phyloP scores from a whole-genome alignment of 2,329 filamentous ascomycete genomes.

The Alternaria consortialis region DNA sequence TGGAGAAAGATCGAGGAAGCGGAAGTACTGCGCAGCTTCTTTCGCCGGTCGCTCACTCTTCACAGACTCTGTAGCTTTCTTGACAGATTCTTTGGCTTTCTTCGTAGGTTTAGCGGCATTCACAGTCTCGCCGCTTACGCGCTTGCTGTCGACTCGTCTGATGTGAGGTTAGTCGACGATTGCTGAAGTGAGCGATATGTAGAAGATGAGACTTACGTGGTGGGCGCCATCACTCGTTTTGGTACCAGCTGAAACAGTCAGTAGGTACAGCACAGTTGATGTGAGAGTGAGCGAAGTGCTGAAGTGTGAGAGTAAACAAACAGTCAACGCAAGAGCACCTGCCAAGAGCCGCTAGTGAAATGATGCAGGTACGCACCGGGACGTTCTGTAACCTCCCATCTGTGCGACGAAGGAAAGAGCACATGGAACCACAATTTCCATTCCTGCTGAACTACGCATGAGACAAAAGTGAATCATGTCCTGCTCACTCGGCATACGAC shows the following conservation, averaged over 20 bases:
- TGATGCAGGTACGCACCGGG: not conserved
- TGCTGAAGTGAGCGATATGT: not conserved
- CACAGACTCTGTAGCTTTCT: not conserved
- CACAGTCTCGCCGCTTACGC: not conserved
- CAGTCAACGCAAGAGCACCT: not conserved
- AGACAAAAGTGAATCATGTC: not conserved
- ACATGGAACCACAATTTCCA: fast-evolving
- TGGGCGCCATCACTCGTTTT: not conserved
- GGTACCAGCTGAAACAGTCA: fast-evolving
- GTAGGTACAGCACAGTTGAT: not conserved
- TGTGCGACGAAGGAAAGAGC: not conserved
- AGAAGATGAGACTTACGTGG: not conserved
- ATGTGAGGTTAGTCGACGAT: not conserved
- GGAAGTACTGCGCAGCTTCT: not conserved
- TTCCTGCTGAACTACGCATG: too few relatives aligned
- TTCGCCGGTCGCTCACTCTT: not conserved
- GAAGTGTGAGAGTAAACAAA: not conserved
- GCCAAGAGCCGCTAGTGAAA: constrained; percentile 1
- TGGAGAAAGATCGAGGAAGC: not conserved
- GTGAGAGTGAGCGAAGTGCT: not conserved
- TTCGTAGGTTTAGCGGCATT: not conserved
- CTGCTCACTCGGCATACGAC: not conserved
- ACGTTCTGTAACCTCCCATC: not conserved
- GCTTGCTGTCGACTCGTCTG: not conserved
- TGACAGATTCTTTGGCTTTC: not conserved